Percentiles rank a stretch among this genome's conserved stretches.
Conservation (phyloP, 805 yeast genomes). For the Wickerhamomyces queroliae region DNA sequence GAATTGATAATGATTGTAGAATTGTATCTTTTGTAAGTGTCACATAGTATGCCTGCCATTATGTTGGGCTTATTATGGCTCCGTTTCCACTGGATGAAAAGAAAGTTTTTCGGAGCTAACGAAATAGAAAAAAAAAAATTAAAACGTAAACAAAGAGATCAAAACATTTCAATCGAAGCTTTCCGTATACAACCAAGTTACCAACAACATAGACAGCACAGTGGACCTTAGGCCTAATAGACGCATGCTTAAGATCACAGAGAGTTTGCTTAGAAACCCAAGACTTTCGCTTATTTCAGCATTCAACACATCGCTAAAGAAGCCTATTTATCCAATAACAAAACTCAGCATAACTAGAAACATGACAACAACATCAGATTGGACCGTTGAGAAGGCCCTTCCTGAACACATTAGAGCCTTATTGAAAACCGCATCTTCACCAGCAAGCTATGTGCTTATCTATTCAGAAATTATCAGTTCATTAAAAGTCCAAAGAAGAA, state of each 20-base stretch:
- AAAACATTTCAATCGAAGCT: neutral
- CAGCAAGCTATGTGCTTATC: constrained; percentile 39
- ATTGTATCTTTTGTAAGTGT: neutral
- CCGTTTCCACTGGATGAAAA: neutral
- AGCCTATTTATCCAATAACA: too few species aligned
- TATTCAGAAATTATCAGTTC: constrained; percentile 62
- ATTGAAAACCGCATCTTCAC: constrained; percentile 22
- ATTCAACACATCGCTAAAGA: neutral
- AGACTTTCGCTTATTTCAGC: too few species aligned
- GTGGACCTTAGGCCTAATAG: too few species aligned
- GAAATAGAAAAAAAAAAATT: neutral
- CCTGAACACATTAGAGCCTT: constrained; percentile 39
- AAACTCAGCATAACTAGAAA: neutral
- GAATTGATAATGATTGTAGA: too few species aligned
- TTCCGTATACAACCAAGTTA: too few species aligned
- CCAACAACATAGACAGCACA: too few species aligned
- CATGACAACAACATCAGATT: constrained; percentile 20
- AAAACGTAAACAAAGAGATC: neutral
- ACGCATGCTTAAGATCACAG: too few species aligned
- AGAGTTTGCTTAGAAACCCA: too few species aligned
- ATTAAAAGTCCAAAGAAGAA: constrained; percentile 75
- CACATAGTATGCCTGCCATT: neutral
- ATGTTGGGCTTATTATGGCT: too few species aligned
- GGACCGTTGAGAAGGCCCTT: constrained; percentile 52
- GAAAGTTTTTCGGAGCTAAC: neutral